Evolutionary conservation across 345 rosid genomes (phyloP).

Genomic region (Citrus sinensis): DNA sequence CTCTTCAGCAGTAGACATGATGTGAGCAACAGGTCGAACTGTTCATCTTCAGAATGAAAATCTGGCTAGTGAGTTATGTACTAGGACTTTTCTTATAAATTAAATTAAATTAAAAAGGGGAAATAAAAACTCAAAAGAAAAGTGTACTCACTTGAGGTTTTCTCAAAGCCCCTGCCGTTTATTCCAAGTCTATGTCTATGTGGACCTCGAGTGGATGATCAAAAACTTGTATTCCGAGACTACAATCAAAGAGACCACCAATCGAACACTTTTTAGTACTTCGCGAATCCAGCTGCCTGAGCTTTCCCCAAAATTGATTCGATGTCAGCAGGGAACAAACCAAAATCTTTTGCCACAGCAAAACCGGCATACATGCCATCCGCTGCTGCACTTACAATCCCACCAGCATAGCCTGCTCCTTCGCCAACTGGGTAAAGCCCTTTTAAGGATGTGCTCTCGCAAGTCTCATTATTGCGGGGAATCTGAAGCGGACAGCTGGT

Average conservation of each 20-base stretch:
- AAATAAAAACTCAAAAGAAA: neutral
- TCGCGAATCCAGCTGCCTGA: conserved; percentile 53
- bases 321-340: conserved; percentile 46
- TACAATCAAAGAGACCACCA: neutral
- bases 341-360: conserved; percentile 69
- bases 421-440: conserved; percentile 94
- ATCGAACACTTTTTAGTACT: conserved; percentile 38
- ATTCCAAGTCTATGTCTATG: neutral
- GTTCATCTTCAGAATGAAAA: neutral
- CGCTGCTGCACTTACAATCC: conserved; percentile 96
- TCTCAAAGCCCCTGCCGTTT: neutral
- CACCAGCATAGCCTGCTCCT: conserved; percentile 99
- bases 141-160: conserved; percentile 15
- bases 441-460: conserved; percentile 68
- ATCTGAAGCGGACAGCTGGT: conserved; percentile 90
- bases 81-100: neutral
- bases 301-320: conserved; percentile 71
- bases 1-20: neutral
- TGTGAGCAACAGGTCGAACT: neutral
- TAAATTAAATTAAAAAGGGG: neutral
- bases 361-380: conserved; percentile 93
- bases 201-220: neutral
- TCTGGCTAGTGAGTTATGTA: neutral
- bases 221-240: neutral
- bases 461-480: conserved; percentile 61